Base-by-base conservation (phyloP, 176 grass and related monocot species). In the Zea luxurians region DNA sequence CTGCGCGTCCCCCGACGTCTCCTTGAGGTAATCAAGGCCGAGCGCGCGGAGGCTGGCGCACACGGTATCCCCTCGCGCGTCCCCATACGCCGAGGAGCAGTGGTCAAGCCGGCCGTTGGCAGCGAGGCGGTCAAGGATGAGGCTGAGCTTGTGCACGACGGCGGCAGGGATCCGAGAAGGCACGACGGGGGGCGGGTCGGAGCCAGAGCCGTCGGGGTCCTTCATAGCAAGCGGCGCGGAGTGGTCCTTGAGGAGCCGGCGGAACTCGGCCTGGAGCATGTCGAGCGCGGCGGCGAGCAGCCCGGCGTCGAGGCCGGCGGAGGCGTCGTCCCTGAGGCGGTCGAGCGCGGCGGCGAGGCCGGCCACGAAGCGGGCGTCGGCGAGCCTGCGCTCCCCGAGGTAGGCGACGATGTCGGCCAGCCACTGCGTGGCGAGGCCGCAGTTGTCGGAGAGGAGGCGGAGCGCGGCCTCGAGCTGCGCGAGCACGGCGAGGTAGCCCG, bases 401-500 rank as follows among this genome's bases (percentile, higher is more conserved):
- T 94, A 94, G 0, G 66, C 59, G 2, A 94, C 83, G 55, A 98
- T 89, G 66, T 98, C 95, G 2, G 78, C 2, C 17, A 98, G 89
- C 95, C 95, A 98, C 83, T 94, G 87, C 13, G 89, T 50, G 2
- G 95, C 95, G 76, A 98, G 80, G 37, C 83, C 87, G 76, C 85
- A 86, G 87, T 94, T 98, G 47, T 94, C 89, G 48, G 81, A 9
- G 78, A 98, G 95, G 71, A 98, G 88, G 1, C 66, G 69, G 5
- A 92, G 89, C 37, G 95, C 95, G 78, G 92, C 91, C 83, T 98
- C 89, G n/a, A 98, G 91, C 35, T 86, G 78, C 20, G 70, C 78
- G 8, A 98, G 73, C 15, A 94, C 87, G 35, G 86, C 70, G n/a
- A 98, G 83, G 89, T 90, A 98, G 0, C 85, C 91, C 0, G 68